Percentiles rank a stretch among this genome's conserved stretches.
phyloP scores from a whole-genome alignment of 2,329 filamentous ascomycete genomes.

The Fusarium pininemorale region DNA sequence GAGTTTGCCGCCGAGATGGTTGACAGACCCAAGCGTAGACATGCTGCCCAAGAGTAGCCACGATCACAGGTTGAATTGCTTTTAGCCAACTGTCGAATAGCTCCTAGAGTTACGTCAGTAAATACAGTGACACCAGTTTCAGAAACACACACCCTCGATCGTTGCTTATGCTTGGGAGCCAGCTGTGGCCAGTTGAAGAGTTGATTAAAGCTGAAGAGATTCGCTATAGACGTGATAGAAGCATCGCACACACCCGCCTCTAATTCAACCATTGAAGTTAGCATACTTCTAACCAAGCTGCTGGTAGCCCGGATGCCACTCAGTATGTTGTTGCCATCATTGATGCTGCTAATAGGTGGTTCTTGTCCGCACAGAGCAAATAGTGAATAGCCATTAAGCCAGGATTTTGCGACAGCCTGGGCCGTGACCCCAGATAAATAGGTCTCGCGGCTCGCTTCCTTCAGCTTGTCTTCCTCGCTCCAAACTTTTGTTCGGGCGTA shows the following conservation, averaged over 20 bases:
- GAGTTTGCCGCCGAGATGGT: not conserved
- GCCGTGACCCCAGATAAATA: no score
- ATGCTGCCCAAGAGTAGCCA: fast-evolving
- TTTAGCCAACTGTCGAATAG: not conserved
- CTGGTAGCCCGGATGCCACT: not conserved
- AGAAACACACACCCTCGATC: not conserved
- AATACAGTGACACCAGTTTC: fast-evolving
- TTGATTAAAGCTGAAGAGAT: not conserved
- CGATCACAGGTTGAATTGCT: not conserved
- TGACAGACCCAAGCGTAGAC: not conserved
- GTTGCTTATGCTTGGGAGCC: not conserved
- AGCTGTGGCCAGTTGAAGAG: not conserved
- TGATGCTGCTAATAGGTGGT: no score
- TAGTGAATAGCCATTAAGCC: no score
- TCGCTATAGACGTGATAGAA: not conserved
- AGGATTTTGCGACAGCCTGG: no score
- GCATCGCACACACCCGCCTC: fast-evolving
- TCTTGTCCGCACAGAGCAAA: no score
- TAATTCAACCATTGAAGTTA: not conserved
- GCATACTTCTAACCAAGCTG: not conserved
- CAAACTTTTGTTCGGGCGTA: no score
- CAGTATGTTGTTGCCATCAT: no score
- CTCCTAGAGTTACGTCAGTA: not conserved
- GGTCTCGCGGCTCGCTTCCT: no score
- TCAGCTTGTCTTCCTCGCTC: no score